Base-by-base conservation (phyloP, 2,329 filamentous ascomycete species). In the Trichoderma sp. region DNA sequence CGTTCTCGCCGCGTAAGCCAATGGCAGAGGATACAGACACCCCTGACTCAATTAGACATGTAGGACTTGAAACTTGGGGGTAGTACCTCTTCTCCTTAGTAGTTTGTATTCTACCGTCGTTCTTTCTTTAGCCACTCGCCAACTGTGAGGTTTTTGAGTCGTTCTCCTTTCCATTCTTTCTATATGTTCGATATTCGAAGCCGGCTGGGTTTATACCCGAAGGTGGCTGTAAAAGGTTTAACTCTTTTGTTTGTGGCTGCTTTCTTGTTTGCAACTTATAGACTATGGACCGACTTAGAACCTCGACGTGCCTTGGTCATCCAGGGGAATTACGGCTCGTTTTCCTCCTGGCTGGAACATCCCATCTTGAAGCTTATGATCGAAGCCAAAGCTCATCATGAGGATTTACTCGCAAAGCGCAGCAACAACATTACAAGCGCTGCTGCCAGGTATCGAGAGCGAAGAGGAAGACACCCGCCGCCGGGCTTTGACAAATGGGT, bases 401-500 rank as follows among this genome's bases (percentile, higher is more conserved):
- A 80, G 15, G 71, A 73, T 9, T 71, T 82, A 29, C 75, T 87
- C 19, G 72, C 78, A 15, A 78, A 80, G 37, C 80, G 83, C 69
- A 86, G 85, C 37, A 77, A 76, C 67, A 81, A 81, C 17, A 77
- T 90, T 60, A 76, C 78, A 10, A 80, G 83, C 15, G 84, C 86
- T 5, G 86, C 88, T 0, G 78, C 79, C 4, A 83, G 81, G 25
- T 90, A 90, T 73, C 83, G 87, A 67, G 74, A 78, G 29, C 81
- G 83, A 57, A 82, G 87, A 69, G 86, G 86, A 25, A 81, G 87
- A 27, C 86, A 89, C 71, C 88, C 87, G 2, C 88, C 88, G 4
- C 88, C 87, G 0, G 86, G 85, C n/a, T 90, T 90, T 72, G 82
- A 87, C 69, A 78, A 81, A 56, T 90, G 88, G 87, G 83, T 86